A percentile compares a stretch with the other conserved stretches of the same genome.
phyloP scores from a whole-genome alignment of 2,329 filamentous ascomycete genomes.

The Didymella pomorum region DNA sequence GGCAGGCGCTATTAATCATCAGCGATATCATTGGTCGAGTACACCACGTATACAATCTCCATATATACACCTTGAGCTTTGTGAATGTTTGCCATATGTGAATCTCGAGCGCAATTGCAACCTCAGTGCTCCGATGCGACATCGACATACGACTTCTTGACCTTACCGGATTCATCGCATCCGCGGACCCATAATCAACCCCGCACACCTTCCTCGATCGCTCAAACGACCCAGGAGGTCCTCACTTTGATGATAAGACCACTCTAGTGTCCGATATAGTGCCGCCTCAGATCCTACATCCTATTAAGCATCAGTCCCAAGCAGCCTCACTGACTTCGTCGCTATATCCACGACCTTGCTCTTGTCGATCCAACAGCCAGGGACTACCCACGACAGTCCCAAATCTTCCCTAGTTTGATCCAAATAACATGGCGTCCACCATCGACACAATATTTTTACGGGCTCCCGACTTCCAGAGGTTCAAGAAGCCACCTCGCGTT shows the following conservation, averaged over 20 bases:
- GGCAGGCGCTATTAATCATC: slow-evolving; percentile 30
- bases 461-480: slow-evolving; percentile 29
- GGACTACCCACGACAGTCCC: too few relatives aligned
- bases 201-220: slow-evolving; percentile 10
- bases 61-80: slow-evolving; percentile 16
- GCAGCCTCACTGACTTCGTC: not conserved
- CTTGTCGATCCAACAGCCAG: too few relatives aligned
- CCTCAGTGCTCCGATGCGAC: slow-evolving; percentile 36
- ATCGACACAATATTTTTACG: slow-evolving; percentile 22
- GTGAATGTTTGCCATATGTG: not conserved
- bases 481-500: slow-evolving; percentile 39
- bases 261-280: not conserved
- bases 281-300: not conserved
- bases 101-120: not conserved
- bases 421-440: slow-evolving; percentile 1
- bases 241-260: not conserved
- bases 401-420: not conserved
- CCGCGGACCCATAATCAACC: not conserved
- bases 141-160: not conserved
- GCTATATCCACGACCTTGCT: too few relatives aligned
- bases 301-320: not conserved
- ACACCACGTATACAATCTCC: slow-evolving; percentile 24
- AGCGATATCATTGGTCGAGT: slow-evolving; percentile 29
- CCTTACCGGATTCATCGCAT: not conserved
- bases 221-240: not conserved